Percentiles rank a stretch among this genome's conserved stretches.
Conservation (phyloP, 495 filamentous ascomycete species). For the Trichoderma virens region DNA sequence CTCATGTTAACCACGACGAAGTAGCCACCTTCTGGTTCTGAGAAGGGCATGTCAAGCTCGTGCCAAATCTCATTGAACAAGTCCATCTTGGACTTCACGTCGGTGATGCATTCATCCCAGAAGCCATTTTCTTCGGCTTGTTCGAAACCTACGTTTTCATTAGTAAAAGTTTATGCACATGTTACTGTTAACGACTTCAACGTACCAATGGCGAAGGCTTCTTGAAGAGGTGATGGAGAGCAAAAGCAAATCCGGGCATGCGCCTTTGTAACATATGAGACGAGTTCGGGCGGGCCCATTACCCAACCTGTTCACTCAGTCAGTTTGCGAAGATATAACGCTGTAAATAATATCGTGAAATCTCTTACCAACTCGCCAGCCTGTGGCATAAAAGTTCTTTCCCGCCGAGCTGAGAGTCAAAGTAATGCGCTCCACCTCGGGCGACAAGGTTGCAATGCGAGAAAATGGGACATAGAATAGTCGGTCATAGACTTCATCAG, state of each 20-base stretch:
- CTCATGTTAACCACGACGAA: constrained; percentile 90
- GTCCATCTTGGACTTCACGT: constrained; percentile 84
- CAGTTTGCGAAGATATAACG: neutral
- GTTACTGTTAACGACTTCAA: neutral
- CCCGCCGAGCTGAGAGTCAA: constrained; percentile 91
- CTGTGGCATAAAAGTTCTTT: constrained; percentile 96
- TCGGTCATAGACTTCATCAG: constrained; percentile 93
- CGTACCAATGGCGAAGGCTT: constrained; percentile 81
- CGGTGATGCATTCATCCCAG: constrained; percentile 72
- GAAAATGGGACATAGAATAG: constrained; percentile 94
- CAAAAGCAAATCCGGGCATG: constrained; percentile 97
- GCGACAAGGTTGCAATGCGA: constrained; percentile 78
- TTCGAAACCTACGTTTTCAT: constrained; percentile 82
- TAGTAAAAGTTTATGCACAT: neutral
- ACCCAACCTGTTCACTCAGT: constrained; percentile 52
- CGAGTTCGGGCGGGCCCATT: constrained; percentile 78
- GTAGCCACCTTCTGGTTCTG: constrained; percentile 89
- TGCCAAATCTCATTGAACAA: constrained; percentile 81
- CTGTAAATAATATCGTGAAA: neutral
- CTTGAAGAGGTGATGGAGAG: constrained; percentile 86
- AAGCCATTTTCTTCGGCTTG: constrained; percentile 78
- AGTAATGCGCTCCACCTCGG: constrained; percentile 77
- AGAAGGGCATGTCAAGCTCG: constrained; percentile 85
- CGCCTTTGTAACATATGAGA: constrained; percentile 84
- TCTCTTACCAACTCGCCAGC: constrained; percentile 77